These are phyloP conservation scores for Colletotrichum eleusines DNA, from an alignment of 2,329 filamentous ascomycete species.

Conservation along the genomic window DNA sequence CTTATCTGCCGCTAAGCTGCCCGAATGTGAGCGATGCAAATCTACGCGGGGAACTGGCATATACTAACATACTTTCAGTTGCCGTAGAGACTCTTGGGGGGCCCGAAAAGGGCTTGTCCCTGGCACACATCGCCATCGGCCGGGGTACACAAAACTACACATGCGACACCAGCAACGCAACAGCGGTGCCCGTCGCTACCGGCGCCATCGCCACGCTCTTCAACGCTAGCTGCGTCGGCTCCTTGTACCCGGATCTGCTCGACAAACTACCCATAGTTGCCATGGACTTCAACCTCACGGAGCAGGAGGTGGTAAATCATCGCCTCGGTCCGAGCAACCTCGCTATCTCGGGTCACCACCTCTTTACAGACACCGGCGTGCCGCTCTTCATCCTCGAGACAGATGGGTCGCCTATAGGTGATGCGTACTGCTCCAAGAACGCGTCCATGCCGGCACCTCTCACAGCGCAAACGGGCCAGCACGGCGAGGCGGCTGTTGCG, in stretches of 20 bases:
- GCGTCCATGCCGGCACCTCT: slow-evolving; percentile 72
- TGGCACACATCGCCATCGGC: slow-evolving; percentile 86
- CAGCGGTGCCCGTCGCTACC: slow-evolving; percentile 70
- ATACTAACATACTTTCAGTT: slow-evolving; percentile 56
- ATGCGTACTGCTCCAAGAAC: slow-evolving; percentile 73
- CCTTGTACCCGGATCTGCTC: slow-evolving; percentile 76
- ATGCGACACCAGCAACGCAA: slow-evolving; percentile 73
- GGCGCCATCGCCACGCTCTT: slow-evolving; percentile 89
- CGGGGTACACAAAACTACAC: slow-evolving; percentile 96
- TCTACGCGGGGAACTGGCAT: slow-evolving; percentile 7
- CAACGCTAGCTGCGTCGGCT: slow-evolving; percentile 85
- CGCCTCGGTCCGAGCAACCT: slow-evolving; percentile 70
- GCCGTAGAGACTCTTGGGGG: slow-evolving; percentile 68
- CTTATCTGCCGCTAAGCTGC: slow-evolving; percentile 64
- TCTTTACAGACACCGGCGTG: slow-evolving; percentile 77
- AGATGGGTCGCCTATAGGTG: slow-evolving; percentile 64
- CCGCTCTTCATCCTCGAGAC: slow-evolving; percentile 86
- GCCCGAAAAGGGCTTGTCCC: slow-evolving; percentile 68
- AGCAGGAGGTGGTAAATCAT: slow-evolving; percentile 21
- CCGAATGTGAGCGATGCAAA: slow-evolving; percentile 55
- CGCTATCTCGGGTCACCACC: slow-evolving; percentile 81
- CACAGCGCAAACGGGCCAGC: slow-evolving; percentile 68
- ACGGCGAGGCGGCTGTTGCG: slow-evolving; percentile 76
- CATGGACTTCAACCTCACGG: slow-evolving; percentile 72
- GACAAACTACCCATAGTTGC: slow-evolving; percentile 74